These are phyloP conservation scores for Caulochytrium protostelioides DNA, from an alignment of 371 early-diverging fungal species.

Conservation along the genomic window DNA sequence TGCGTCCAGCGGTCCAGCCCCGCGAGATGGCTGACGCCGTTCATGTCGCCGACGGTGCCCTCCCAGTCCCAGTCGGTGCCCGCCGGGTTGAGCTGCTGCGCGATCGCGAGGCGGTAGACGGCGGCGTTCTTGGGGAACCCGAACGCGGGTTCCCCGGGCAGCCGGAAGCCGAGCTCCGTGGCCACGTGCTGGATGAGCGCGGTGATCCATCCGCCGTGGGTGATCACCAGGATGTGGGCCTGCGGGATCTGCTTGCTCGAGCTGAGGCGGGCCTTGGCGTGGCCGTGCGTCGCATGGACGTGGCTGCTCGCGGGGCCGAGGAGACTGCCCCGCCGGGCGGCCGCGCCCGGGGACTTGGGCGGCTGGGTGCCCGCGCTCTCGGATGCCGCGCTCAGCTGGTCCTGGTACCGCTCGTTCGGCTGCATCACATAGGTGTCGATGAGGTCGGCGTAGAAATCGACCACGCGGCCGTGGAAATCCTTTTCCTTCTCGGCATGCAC, in stretches of 20 bases:
- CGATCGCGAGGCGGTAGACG: slow-evolving; percentile 12
- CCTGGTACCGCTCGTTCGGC: slow-evolving; percentile 12
- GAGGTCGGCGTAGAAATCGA: slow-evolving; percentile 17
- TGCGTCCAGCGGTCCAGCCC: too few relatives aligned
- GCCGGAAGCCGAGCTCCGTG: slow-evolving; percentile 14
- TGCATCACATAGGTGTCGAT: slow-evolving; percentile 13
- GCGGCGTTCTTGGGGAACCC: slow-evolving; percentile 20
- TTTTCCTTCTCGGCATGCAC: slow-evolving; percentile 4
- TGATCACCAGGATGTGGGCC: slow-evolving; percentile 13
- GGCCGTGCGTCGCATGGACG: not conserved
- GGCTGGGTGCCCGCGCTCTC: too few relatives aligned
- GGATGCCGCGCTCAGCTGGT: too few relatives aligned
- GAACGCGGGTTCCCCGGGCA: not conserved
- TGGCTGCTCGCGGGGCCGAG: not conserved
- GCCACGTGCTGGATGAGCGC: slow-evolving; percentile 12
- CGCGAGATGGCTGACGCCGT: slow-evolving; percentile 17
- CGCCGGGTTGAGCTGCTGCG: slow-evolving; percentile 4
- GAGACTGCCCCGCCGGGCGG: not conserved
- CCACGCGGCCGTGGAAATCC: slow-evolving; percentile 11
- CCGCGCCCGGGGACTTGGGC: too few relatives aligned
- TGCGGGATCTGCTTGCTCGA: slow-evolving; percentile 3
- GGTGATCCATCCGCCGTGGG: slow-evolving; percentile 22
- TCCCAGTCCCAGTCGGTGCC: slow-evolving; percentile 18
- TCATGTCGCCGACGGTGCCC: slow-evolving; percentile 11
- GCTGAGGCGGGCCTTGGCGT: not conserved